phyloP scores from a whole-genome alignment of 2,329 filamentous ascomycete genomes.

The Leptographium wingfieldii region DNA sequence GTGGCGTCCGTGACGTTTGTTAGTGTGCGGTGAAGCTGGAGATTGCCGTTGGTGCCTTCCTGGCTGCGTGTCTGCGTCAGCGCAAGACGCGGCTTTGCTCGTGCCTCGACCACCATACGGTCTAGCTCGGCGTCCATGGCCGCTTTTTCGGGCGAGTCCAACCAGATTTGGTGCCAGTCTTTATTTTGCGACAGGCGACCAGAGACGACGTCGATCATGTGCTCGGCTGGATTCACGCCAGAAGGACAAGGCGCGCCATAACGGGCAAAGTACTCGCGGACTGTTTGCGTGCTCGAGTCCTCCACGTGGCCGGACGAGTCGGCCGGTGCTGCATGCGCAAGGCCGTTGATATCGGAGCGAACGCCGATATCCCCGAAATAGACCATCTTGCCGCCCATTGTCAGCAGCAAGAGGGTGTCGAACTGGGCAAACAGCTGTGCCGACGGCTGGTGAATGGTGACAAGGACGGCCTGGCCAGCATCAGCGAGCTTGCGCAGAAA shows the following conservation, averaged over 20 bases:
- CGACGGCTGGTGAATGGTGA: constrained; percentile 59
- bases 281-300: constrained; percentile 28
- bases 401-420: constrained; percentile 50
- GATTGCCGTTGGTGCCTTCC: neutral
- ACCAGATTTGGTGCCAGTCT: constrained; percentile 27
- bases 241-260: constrained; percentile 50
- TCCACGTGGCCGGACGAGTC: neutral
- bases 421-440: constrained; percentile 54
- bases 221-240: constrained; percentile 62
- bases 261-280: constrained; percentile 53
- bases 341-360: neutral
- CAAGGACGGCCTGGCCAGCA: constrained; percentile 53
- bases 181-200: constrained; percentile 31
- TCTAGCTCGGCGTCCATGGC: constrained; percentile 54
- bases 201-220: constrained; percentile 54
- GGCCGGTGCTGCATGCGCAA: neutral
- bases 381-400: constrained; percentile 51
- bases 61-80: neutral
- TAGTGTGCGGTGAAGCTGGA: neutral
- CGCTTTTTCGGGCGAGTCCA: constrained; percentile 19
- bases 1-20: neutral
- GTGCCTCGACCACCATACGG: constrained; percentile 36
- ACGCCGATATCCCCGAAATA: constrained; percentile 53
- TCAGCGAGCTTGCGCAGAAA: constrained; percentile 57
- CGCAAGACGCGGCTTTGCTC: neutral